Conservation (phyloP, 164 flowering plant species). For the Buxus sempervirens region DNA sequence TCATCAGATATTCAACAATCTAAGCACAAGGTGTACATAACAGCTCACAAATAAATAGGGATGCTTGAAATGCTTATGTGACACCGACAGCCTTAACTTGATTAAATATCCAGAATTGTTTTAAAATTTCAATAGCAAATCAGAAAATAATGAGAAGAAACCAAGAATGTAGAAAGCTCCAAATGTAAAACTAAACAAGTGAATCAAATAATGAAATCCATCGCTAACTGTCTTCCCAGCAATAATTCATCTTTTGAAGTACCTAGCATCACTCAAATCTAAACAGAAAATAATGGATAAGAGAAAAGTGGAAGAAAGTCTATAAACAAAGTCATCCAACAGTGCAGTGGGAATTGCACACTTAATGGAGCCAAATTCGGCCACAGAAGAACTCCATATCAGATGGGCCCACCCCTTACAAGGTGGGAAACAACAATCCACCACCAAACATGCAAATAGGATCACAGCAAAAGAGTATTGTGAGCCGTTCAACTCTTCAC, state of each 20-base stretch:
- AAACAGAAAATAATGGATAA: not conserved
- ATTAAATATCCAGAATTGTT: no score
- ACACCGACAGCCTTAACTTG: no score
- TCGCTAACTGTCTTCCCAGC: no score
- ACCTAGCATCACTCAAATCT: not conserved
- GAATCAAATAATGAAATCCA: not conserved
- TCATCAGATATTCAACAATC: not conserved
- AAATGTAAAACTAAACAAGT: not conserved
- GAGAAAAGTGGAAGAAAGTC: not conserved
- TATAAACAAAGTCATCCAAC: not conserved
- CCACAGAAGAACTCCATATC: not conserved
- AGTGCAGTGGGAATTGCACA: not conserved
- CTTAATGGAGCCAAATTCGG: not conserved
- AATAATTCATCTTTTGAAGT: slow-evolving; percentile 3
- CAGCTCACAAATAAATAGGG: not conserved
- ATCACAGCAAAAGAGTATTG: slow-evolving; percentile 21
- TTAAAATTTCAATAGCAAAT: no score
- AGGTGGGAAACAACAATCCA: slow-evolving; percentile 31
- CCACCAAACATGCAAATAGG: slow-evolving; percentile 23
- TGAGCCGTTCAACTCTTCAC: slow-evolving; percentile 25
- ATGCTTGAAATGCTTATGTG: no score
- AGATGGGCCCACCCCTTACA: slow-evolving; percentile 20
- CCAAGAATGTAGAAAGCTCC: not conserved
- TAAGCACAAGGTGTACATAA: not conserved
- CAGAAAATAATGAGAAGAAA: no score